Evolutionary conservation across 2,329 filamentous ascomycete species (phyloP), one percentile per base, ranked within the genome.

Genomic region (Beauveria bassiana): DNA sequence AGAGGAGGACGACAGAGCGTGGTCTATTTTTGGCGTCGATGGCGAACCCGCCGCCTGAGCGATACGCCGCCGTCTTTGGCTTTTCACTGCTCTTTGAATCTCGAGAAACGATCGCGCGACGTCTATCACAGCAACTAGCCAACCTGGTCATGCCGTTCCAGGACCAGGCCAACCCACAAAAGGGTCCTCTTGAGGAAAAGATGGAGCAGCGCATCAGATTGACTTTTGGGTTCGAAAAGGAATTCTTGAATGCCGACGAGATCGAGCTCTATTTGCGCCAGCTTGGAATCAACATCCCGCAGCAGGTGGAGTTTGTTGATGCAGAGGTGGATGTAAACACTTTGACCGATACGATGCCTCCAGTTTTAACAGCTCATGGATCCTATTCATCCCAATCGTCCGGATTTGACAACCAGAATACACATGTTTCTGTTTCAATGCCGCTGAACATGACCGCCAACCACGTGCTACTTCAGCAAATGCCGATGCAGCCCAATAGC

Each of bases 221-320:
- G 65, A 79, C 78, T 45, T 71, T 86, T 1, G 88, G 85, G 0
- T 89, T 87, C 64, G 82, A 88, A 63, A 89, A 89, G 5, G 84
- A 90, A 56, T 95, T 90, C 78, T 90, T 89, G 66, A 90, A 95
- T 68, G 76, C 86, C 0, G 82, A 90, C 63, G 91, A 95, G 70
- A 86, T 92, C 0, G 88, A 95, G 71, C 79, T 83, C 14, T 95
- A 92, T 69, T 75, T 96, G 3, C 81, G 80, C 46, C 79, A 82
- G 55, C 81, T 82, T 34, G 86, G 86, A 5, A 82, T 91, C 34
- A 70, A 77, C 51, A 85, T 92, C 57, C 82, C 87, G 10, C 79
- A 82, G 0, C 76, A 78, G 10, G 78, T 81, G 10, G 86, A 88
- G 20, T 86, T 82, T 60, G 77, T 88, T 1, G 81, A 82, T 53